A percentile compares a stretch with the other conserved stretches of the same genome.
phyloP scores from a whole-genome alignment of 1,139 yeast species.

The Meyerozyma athensensis region DNA sequence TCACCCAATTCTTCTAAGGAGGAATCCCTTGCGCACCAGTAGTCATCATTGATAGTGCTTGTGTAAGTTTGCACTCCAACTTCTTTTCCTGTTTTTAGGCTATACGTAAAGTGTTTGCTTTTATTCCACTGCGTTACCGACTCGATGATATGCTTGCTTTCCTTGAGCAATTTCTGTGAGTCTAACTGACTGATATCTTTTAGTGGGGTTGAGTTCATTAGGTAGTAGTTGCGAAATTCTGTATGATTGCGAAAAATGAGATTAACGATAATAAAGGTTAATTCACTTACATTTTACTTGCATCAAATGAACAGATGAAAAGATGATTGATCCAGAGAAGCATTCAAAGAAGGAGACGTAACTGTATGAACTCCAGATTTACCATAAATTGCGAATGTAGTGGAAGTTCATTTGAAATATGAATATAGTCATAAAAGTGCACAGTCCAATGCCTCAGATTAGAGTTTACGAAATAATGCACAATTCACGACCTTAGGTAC shows the following conservation, averaged over 20 bases:
- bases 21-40: conserved; percentile 21
- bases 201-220: conserved; percentile 7
- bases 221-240: background rate
- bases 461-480: no score
- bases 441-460: no score
- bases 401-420: no score
- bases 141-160: conserved; percentile 8
- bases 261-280: no score
- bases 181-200: conserved; percentile 6
- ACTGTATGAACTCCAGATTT: no score
- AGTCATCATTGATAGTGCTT: conserved; percentile 14
- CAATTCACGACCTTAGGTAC: no score
- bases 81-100: conserved; percentile 6
- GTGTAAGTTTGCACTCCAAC: conserved; percentile 12
- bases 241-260: background rate
- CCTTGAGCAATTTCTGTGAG: conserved; percentile 4
- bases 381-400: no score
- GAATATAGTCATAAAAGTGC: no score
- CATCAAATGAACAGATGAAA: no score
- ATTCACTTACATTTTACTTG: no score
- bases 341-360: no score
- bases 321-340: no score
- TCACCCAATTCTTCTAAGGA: conserved; percentile 15
- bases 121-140: conserved; percentile 13
- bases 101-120: conserved; percentile 9